These are phyloP conservation scores for Trypanosoma brucei DNA, from an alignment of 208 protist species.

Conservation along the genomic window DNA sequence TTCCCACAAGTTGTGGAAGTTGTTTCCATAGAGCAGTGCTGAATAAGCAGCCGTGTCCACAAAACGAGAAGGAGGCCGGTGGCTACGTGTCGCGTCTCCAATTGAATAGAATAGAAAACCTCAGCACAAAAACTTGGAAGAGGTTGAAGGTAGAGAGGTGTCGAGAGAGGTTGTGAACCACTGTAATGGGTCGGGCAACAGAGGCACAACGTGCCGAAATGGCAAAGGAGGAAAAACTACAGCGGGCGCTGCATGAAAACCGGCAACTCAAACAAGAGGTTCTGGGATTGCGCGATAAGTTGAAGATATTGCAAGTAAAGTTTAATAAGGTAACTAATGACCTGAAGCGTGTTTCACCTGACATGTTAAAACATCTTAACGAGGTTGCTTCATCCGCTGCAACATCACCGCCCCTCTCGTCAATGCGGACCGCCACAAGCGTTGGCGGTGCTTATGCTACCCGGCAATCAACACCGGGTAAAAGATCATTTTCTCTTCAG, in stretches of 20 bases:
- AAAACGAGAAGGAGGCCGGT: too few relatives aligned
- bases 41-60: too few relatives aligned
- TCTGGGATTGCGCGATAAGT: conserved; percentile 56
- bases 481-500: background rate
- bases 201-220: conserved; percentile 16
- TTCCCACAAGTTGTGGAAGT: too few relatives aligned
- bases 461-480: background rate
- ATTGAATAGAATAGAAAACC: too few relatives aligned
- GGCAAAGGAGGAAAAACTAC: conserved; percentile 54
- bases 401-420: background rate
- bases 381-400: conserved; percentile 3
- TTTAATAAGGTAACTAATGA: conserved; percentile 70
- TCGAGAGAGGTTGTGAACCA: background rate
- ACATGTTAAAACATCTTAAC: conserved; percentile 6
- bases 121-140: background rate
- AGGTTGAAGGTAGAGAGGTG: background rate
- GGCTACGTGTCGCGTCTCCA: too few relatives aligned
- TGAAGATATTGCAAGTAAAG: conserved; percentile 62
- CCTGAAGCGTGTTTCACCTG: conserved; percentile 26
- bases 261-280: conserved; percentile 48
- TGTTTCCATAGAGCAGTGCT: too few relatives aligned
- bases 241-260: conserved; percentile 70
- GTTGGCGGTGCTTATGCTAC: background rate
- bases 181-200: conserved; percentile 6
- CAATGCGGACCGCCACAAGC: background rate